Percentiles rank a stretch among this genome's conserved stretches.
These are phyloP conservation scores for Porogramme epimiltina DNA, from an alignment of 1,284 basidiomycete genomes.

Conservation along the genomic window DNA sequence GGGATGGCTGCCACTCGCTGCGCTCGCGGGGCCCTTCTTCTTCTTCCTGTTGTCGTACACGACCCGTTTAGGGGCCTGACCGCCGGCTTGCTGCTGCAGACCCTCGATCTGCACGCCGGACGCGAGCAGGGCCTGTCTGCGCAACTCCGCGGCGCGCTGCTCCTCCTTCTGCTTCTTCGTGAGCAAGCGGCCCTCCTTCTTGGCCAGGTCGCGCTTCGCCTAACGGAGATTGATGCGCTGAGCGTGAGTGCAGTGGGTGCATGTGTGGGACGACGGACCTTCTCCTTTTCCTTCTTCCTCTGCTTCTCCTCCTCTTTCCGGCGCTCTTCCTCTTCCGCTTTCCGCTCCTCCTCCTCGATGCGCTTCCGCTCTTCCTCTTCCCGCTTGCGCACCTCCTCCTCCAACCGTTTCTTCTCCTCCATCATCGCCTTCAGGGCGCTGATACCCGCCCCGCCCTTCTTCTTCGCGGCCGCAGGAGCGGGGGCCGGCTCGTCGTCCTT, in stretches of 20 bases:
- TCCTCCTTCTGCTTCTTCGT: slow-evolving; percentile 98
- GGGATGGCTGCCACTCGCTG: slow-evolving; percentile 39
- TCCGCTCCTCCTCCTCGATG: slow-evolving; percentile 85
- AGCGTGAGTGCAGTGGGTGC: neutral
- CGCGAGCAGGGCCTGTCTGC: slow-evolving; percentile 88
- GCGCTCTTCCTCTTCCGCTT: slow-evolving; percentile 75
- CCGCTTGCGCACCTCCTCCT: slow-evolving; percentile 73
- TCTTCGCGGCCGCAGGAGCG: slow-evolving; percentile 45
- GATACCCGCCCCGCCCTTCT: slow-evolving; percentile 70
- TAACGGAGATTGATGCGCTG: slow-evolving; percentile 32
- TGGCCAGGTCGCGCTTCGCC: slow-evolving; percentile 83
- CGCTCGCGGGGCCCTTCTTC: slow-evolving; percentile 61
- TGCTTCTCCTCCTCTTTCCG: slow-evolving; percentile 83
- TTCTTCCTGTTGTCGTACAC: slow-evolving; percentile 82
- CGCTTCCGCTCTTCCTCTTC: slow-evolving; percentile 78
- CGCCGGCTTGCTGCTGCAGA: slow-evolving; percentile 57
- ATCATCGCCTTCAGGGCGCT: slow-evolving; percentile 80
- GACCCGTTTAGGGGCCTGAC: slow-evolving; percentile 63
- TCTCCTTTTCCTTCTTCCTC: slow-evolving; percentile 88
- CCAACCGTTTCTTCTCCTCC: slow-evolving; percentile 86
- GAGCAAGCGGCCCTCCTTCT: slow-evolving; percentile 88
- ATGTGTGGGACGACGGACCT: slow-evolving; percentile 48
- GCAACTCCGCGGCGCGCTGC: slow-evolving; percentile 87
- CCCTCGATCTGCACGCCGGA: slow-evolving; percentile 93
- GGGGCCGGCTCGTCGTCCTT: slow-evolving; percentile 68